Base-by-base conservation (phyloP, 805 yeast species). In the Zygosaccharomyces siamensis region DNA sequence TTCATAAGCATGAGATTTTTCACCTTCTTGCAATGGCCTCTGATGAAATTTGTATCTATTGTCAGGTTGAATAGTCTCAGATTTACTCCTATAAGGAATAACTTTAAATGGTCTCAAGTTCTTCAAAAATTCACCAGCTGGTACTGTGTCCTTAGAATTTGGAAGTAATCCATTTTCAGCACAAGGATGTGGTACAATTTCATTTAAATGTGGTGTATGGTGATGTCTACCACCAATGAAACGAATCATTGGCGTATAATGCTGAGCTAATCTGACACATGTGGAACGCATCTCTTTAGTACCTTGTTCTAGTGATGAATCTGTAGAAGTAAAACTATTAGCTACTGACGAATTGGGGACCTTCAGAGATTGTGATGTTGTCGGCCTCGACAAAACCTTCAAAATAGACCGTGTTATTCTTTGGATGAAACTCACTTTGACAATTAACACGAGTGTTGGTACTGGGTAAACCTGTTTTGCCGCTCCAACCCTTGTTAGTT, bases 181-280 rank as follows among this genome's bases (percentile, higher is more conserved):
- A 50, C 65, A 64, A 4, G 68, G 65, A 43, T 66, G 69, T 12
- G 61, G 47, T 14, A 43, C 43, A 2, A 54, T 45, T 27, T 48
- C 51, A 1, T 38, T 41, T n/a, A 49, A 24, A 72, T 82, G 74
- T 56, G 72, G 67, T n/a, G 45, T 38, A 49, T 71, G 64, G 27
- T 72, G 62, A 65, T 83, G 88, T 43, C 89, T 84, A 41, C 89
- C 89, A 37, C 97, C 97, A 41, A 89, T 78, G 64, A 92, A 92
- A 62, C 84, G 85, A 70, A 92, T 92, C 66, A 82, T 73, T 12
- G 95, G 97, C 21, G 76, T 73, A 62, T 79, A 76, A 24, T 54
- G 49, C 53, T 55, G 49, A 26, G 63, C 61, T 32, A 62, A 43
- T 41, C 46, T 57, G 2, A 46, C 46, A n/a, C 47, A 51, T 6